Conservation (phyloP, 768 basidiomycete species). For the Kwoniella botswanensis region DNA sequence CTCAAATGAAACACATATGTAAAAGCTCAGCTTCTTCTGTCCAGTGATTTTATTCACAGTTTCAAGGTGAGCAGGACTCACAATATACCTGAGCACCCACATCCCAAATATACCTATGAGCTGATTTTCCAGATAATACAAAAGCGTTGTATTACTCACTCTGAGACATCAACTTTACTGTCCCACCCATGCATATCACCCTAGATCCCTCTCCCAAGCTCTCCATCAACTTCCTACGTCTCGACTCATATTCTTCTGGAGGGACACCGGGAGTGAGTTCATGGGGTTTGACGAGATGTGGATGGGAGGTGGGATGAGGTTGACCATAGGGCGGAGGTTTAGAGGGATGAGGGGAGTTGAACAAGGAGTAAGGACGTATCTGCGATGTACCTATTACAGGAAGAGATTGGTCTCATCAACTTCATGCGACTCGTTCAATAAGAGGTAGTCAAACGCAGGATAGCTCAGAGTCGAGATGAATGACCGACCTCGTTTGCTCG, state of each 20-base stretch:
- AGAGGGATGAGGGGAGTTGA: conserved; percentile 26
- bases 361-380: conserved; percentile 16
- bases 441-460: neutral
- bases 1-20: neutral
- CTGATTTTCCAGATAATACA: too few relatives aligned
- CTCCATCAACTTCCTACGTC: conserved; percentile 74
- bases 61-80: conserved; percentile 4
- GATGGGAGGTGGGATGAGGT: conserved; percentile 76
- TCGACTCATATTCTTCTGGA: conserved; percentile 73
- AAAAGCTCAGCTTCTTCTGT: neutral
- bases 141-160: conserved; percentile 65
- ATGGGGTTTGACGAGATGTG: conserved; percentile 72
- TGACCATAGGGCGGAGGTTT: conserved; percentile 84
- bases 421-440: too few relatives aligned
- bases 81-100: conserved; percentile 18
- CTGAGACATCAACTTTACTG: conserved; percentile 61
- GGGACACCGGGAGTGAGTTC: conserved; percentile 86
- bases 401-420: too few relatives aligned
- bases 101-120: neutral
- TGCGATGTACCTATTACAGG: neutral
- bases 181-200: conserved; percentile 77
- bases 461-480: neutral
- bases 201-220: conserved; percentile 72
- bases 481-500: neutral
- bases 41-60: neutral